Base-by-base conservation (phyloP, 164 flowering plant genomes). In the Taxillus chinensis region DNA sequence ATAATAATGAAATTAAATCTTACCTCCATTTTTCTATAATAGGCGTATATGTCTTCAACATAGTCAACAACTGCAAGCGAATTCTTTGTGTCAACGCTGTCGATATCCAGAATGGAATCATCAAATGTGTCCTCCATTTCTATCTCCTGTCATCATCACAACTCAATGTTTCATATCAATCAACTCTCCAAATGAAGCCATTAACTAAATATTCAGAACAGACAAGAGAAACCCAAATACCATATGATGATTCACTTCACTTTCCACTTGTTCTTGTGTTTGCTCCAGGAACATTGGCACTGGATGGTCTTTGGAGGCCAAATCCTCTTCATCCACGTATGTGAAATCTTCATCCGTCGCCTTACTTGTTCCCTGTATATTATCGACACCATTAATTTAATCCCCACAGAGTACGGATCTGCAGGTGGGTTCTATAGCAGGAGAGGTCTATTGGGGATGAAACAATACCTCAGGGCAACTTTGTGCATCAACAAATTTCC, bases 51-150 rank as follows among this genome's bases (percentile, higher is more conserved):
- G 66, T 84, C 86, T 14, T 74, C 81, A 17, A 84, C 77, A 62
- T 84, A 84, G 0, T 83, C 88, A 7, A 77, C 78, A 45, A 72
- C 86, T 13, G 86, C 84, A 11, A 83, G 79, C 6, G 84, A 77
- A 59, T 84, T 73, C 64, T 75, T 77, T 9, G 67, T 62, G 61
- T 82, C 84, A 15, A 63, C 37, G 57, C 74, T 65, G 64, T 84
- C 89, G 38, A 84, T 82, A 50, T 84, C 85, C 67, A 74, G 40
- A 12, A 78, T 41, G 0, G 74, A 71, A 45, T 78, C 83, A 51
- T 81, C 76, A 63, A 60, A 58, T 64, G 78, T 77, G 54, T 83
- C 87, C 70, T 81, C 83, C 87, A 81, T 83, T 60, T 78, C 86
- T 49, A 83, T 76, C 71, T 83, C 87, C 75, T 81, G 71, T 82